phyloP scores from a whole-genome alignment of 306 rosid species.

The Myrica gale region DNA sequence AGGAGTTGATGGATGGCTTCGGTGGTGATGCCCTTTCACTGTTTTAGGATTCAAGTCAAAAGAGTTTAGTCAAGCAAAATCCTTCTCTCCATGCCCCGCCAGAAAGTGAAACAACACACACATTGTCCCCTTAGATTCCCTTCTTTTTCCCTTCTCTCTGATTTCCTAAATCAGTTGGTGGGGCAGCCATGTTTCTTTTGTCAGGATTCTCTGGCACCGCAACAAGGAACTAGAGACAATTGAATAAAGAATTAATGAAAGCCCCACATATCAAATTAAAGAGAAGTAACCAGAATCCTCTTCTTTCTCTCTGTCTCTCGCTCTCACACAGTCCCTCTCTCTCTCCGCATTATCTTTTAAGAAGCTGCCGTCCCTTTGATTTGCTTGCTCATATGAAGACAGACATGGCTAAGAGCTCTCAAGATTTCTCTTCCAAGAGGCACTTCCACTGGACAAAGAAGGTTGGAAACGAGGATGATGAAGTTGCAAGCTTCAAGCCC shows the following conservation, averaged over 20 bases:
- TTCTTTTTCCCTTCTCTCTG: constrained; percentile 51
- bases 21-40: constrained; percentile 13
- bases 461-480: constrained; percentile 66
- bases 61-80: constrained; percentile 58
- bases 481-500: constrained; percentile 43
- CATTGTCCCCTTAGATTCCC: constrained; percentile 88
- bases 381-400: constrained; percentile 49
- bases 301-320: constrained; percentile 23
- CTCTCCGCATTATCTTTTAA: constrained; percentile 32
- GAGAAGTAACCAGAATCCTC: constrained; percentile 35
- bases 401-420: constrained; percentile 54
- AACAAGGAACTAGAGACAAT: constrained; percentile 46
- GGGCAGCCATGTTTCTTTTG: constrained; percentile 92
- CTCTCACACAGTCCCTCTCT: constrained; percentile 16
- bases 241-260: constrained; percentile 42
- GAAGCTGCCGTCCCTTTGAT: constrained; percentile 10
- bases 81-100: constrained; percentile 50
- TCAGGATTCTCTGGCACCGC: constrained; percentile 77
- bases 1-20: constrained; percentile 5
- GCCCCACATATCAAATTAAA: constrained; percentile 42
- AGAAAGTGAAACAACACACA: constrained; percentile 77
- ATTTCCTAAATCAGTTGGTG: constrained; percentile 73
- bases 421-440: constrained; percentile 78
- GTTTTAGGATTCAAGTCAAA: constrained; percentile 64
- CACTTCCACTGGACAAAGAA: constrained; percentile 97